These are phyloP conservation scores for Cardamine resedifolia DNA, from an alignment of 345 rosid genomes.

Conservation along the genomic window DNA sequence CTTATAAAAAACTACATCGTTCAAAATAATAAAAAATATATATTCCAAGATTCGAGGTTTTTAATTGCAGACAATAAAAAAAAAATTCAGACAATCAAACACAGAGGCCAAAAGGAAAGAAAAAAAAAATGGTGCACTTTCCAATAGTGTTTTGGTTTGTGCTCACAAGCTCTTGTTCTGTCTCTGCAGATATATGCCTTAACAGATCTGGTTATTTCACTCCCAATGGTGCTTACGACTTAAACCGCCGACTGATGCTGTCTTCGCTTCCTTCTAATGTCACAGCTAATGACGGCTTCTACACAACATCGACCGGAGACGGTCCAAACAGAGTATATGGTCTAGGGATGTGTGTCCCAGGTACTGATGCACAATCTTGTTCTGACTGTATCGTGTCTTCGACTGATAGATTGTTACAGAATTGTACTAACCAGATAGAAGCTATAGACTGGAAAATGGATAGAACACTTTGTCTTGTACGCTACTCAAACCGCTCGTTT, in stretches of 20 bases:
- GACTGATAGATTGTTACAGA: background rate
- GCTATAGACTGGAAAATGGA: background rate
- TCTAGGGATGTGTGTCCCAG: background rate
- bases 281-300: background rate
- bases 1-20: background rate
- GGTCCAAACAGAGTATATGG: background rate
- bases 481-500: slow-evolving; percentile 24
- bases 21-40: background rate
- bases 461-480: slow-evolving; percentile 21
- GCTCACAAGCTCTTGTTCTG: background rate
- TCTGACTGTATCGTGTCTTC: slow-evolving; percentile 14
- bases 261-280: background rate
- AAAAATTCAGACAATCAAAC: background rate
- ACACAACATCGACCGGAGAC: background rate
- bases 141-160: background rate
- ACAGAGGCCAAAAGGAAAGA: no score
- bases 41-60: background rate
- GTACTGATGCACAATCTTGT: background rate
- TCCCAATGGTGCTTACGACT: background rate
- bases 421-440: background rate
- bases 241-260: background rate
- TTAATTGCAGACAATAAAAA: background rate
- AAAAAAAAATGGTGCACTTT: background rate
- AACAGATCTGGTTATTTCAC: background rate
- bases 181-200: background rate